Evolutionary conservation across 495 filamentous ascomycete genomes (phyloP).

Genomic region (Hypoxylon crocopeplum): DNA sequence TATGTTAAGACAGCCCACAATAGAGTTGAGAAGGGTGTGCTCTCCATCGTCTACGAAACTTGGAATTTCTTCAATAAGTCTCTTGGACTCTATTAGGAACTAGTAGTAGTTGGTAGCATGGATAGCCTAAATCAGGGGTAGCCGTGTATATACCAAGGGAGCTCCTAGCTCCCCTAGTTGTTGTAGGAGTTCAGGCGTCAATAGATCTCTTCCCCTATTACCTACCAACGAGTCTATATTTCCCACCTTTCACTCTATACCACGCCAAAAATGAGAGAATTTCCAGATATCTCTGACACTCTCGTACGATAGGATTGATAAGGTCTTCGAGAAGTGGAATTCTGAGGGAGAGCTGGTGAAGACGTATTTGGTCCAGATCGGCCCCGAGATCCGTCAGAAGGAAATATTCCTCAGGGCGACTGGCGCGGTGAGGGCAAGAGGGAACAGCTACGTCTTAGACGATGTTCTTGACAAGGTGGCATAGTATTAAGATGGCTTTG

Average conservation of each 20-base stretch:
- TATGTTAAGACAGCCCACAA: conserved; percentile 84
- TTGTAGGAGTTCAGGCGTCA: too few species aligned
- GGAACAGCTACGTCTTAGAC: conserved; percentile 61
- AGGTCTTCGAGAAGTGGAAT: conserved; percentile 68
- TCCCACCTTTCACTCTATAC: too few species aligned
- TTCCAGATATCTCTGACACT: conserved; percentile 66
- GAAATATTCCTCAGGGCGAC: conserved; percentile 33
- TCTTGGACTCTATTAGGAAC: conserved; percentile 66
- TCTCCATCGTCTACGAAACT: conserved; percentile 58
- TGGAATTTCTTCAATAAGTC: conserved; percentile 69
- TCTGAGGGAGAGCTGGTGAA: conserved; percentile 61
- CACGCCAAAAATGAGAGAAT: too few species aligned
- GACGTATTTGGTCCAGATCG: conserved; percentile 70
- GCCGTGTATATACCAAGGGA: too few species aligned
- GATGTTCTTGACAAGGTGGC: conserved; percentile 78
- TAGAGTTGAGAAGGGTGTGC: conserved; percentile 77
- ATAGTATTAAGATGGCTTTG: conserved; percentile 70
- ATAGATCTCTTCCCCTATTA: too few species aligned
- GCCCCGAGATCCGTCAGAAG: conserved; percentile 64
- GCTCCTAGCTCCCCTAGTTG: too few species aligned
- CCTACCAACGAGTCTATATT: too few species aligned
- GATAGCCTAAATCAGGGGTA: too few species aligned
- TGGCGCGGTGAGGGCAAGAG: conserved; percentile 41
- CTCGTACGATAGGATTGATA: conserved; percentile 66
- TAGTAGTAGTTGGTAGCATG: too few species aligned